Evolutionary conservation across 129 eudicot genomes (phyloP).

Genomic region (Dittrichia graveolens): DNA sequence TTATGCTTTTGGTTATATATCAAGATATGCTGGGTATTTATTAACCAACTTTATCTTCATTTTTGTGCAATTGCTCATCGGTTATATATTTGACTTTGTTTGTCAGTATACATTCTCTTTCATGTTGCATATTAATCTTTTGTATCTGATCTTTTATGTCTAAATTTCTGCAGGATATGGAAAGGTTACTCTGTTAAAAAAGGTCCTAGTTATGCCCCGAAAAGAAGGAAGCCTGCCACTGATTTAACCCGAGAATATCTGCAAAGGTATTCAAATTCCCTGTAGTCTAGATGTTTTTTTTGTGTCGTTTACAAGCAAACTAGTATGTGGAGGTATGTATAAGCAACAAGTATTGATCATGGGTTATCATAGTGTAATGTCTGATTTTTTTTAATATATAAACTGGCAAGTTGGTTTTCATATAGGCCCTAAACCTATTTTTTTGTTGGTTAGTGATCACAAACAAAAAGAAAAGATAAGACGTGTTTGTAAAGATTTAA

Average conservation of each 20-base stretch:
- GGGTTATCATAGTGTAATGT: too few species aligned
- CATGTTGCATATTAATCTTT: conserved; percentile 8
- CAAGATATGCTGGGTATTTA: not conserved
- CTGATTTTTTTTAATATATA: too few species aligned
- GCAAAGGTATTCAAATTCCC: conserved; percentile 54
- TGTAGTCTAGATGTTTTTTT: not conserved
- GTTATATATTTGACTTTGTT: conserved; percentile 1
- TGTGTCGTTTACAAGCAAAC: not conserved
- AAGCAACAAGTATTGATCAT: too few species aligned
- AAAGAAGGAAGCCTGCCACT: conserved; percentile 88
- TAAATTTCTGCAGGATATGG: conserved; percentile 65
- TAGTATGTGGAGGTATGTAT: too few species aligned
- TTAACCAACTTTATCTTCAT: conserved; percentile 3
- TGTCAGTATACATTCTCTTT: conserved; percentile 6
- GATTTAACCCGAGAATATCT: conserved; percentile 82
- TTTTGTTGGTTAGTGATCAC: not conserved
- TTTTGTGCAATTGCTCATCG: not conserved
- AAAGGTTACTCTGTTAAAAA: conserved; percentile 79
- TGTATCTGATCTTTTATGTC: conserved; percentile 17
- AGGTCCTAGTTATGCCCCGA: conserved; percentile 89
- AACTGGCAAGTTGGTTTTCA: not conserved
- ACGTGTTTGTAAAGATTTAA: not conserved
- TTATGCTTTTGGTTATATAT: conserved; percentile 1
- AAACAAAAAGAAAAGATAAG: not conserved
- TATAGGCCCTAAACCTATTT: not conserved